These are phyloP conservation scores for Mycena vulgaris DNA, from an alignment of 768 basidiomycete species.

Conservation along the genomic window DNA sequence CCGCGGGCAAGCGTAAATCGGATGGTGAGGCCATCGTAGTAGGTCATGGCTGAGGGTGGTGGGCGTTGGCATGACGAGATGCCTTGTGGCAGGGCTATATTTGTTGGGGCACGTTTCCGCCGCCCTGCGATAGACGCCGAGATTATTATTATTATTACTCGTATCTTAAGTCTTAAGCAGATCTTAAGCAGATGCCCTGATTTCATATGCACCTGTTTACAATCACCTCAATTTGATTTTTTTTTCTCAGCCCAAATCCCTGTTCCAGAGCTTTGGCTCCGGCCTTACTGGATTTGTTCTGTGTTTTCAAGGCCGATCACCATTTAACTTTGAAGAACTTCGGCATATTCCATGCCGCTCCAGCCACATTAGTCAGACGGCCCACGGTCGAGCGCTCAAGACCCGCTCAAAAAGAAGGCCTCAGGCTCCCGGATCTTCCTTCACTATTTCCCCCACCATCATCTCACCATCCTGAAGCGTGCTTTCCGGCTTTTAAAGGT, in stretches of 20 bases:
- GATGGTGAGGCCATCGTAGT: constrained; percentile 11
- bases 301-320: neutral
- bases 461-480: too few species aligned
- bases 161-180: neutral
- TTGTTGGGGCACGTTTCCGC: neutral
- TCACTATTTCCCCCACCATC: too few species aligned
- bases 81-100: constrained; percentile 2
- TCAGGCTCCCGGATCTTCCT: too few species aligned
- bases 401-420: neutral
- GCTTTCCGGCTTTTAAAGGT: too few species aligned
- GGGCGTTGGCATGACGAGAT: neutral
- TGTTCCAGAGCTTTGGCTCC: neutral
- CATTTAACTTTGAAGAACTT: constrained; percentile 8
- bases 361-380: neutral
- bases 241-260: neutral
- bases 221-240: neutral
- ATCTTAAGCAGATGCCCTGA: too few species aligned
- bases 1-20: constrained; percentile 8
- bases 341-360: constrained; percentile 6
- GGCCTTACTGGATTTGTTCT: neutral
- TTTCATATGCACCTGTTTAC: too few species aligned
- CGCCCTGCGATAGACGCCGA: neutral
- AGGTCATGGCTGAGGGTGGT: constrained; percentile 6
- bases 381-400: neutral
- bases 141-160: neutral